Evolutionary conservation across 768 basidiomycete genomes (phyloP).

Genomic region (Hemileccinum impolitum): DNA sequence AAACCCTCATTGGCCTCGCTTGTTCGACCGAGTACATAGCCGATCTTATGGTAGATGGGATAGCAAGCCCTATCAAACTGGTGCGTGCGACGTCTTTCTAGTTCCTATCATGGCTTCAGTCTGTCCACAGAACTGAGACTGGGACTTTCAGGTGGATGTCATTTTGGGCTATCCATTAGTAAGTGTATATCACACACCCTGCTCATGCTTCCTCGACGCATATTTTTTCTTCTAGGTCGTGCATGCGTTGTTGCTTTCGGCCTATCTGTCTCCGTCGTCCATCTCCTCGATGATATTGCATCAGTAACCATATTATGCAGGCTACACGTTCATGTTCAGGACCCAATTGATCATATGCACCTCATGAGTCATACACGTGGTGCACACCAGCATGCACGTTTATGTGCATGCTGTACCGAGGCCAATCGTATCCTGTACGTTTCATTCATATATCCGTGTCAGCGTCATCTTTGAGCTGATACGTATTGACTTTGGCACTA

Average conservation of each 20-base stretch:
- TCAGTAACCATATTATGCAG: too few relatives aligned
- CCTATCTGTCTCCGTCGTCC: constrained; percentile 27
- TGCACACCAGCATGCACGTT: too few relatives aligned
- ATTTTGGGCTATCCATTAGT: constrained; percentile 37
- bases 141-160: constrained; percentile 31
- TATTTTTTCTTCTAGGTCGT: constrained; percentile 16
- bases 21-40: constrained; percentile 36
- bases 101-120: not conserved
- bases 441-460: too few relatives aligned
- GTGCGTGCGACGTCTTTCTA: constrained; percentile 14
- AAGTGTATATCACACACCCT: not conserved
- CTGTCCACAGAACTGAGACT: constrained; percentile 39
- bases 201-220: not conserved
- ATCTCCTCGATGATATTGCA: constrained; percentile 34
- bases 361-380: too few relatives aligned
- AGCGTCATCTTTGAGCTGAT: too few relatives aligned
- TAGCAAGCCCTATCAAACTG: constrained; percentile 28
- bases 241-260: constrained; percentile 21
- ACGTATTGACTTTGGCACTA: too few relatives aligned
- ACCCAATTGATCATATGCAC: too few relatives aligned
- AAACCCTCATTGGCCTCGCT: constrained; percentile 36
- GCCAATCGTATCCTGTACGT: too few relatives aligned
- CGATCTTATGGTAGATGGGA: constrained; percentile 37
- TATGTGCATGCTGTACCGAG: too few relatives aligned
- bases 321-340: too few relatives aligned